These are phyloP conservation scores for Colletotrichum abscissum DNA, from an alignment of 2,329 filamentous ascomycete species.

Conservation along the genomic window DNA sequence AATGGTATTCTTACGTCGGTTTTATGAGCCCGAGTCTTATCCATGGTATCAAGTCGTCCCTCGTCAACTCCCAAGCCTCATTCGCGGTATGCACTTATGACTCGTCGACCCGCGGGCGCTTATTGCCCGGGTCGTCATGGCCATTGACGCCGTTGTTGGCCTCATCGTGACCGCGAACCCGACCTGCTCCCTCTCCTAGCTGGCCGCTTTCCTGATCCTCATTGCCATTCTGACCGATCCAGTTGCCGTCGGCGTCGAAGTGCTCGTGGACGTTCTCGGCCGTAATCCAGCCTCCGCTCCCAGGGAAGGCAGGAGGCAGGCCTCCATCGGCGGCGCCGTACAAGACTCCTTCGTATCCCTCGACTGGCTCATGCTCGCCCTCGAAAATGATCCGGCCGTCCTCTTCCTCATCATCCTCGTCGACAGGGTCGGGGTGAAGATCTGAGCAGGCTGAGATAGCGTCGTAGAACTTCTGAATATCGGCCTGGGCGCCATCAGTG, in stretches of 20 bases:
- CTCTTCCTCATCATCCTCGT: conserved; percentile 68
- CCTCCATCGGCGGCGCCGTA: conserved; percentile 59
- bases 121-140: conserved; percentile 56
- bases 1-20: conserved; percentile 15
- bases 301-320: conserved; percentile 75
- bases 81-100: background rate
- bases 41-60: conserved; percentile 29
- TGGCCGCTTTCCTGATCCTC: conserved; percentile 56
- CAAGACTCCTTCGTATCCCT: conserved; percentile 67
- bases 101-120: conserved; percentile 58
- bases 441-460: conserved; percentile 82
- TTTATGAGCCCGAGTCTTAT: background rate
- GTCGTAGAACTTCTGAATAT: conserved; percentile 66
- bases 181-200: conserved; percentile 73
- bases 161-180: conserved; percentile 65
- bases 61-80: background rate
- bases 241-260: conserved; percentile 85
- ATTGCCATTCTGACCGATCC: conserved; percentile 62
- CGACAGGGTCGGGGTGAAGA: conserved; percentile 77
- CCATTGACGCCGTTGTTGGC: conserved; percentile 60
- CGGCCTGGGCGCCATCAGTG: conserved; percentile 39
- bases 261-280: conserved; percentile 90
- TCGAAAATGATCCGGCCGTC: conserved; percentile 69
- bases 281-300: conserved; percentile 87
- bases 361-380: conserved; percentile 64